A percentile compares a stretch with the other conserved stretches of the same genome.
phyloP scores from a whole-genome alignment of 805 yeast genomes.

The Sugiyamaella americana region DNA sequence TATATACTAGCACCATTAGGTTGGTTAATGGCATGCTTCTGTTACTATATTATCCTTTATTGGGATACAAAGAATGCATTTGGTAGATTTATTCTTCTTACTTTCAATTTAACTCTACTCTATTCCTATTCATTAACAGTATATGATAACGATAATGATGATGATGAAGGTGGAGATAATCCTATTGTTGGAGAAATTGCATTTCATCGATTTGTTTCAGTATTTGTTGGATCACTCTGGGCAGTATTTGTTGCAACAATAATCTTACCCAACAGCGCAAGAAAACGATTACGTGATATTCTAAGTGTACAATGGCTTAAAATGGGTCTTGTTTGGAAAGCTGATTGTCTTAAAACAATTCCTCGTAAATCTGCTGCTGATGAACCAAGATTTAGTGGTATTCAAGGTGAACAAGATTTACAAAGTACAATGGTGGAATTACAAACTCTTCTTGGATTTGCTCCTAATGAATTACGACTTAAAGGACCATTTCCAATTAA shows the following conservation, averaged over 20 bases:
- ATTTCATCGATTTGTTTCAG: slow-evolving; percentile 68
- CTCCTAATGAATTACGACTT: slow-evolving; percentile 67
- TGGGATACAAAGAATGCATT: slow-evolving; percentile 50
- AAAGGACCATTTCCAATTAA: slow-evolving; percentile 63
- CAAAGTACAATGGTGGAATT: slow-evolving; percentile 55
- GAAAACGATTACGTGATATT: slow-evolving; percentile 59
- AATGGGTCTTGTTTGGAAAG: slow-evolving; percentile 75
- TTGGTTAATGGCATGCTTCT: slow-evolving; percentile 34
- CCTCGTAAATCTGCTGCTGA: slow-evolving; percentile 12
- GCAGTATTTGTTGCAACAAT: slow-evolving; percentile 62
- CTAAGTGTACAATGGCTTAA: slow-evolving; percentile 68
- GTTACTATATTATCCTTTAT: slow-evolving; percentile 51
- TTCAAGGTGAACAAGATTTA: slow-evolving; percentile 35
- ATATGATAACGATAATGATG: slow-evolving; percentile 45
- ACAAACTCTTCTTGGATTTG: slow-evolving; percentile 55
- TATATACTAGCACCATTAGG: slow-evolving; percentile 47
- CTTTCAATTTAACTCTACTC: slow-evolving; percentile 72
- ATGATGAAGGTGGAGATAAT: slow-evolving; percentile 61
- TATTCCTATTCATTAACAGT: slow-evolving; percentile 65
- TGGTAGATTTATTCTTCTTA: slow-evolving; percentile 56
- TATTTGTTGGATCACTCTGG: slow-evolving; percentile 68
- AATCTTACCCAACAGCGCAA: slow-evolving; percentile 70
- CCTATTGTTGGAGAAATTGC: slow-evolving; percentile 73
- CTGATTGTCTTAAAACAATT: slow-evolving; percentile 50
- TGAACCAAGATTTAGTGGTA: slow-evolving; percentile 21